Base-by-base conservation (phyloP, 2,329 filamentous ascomycete genomes). In the Exophiala aquamarina region DNA sequence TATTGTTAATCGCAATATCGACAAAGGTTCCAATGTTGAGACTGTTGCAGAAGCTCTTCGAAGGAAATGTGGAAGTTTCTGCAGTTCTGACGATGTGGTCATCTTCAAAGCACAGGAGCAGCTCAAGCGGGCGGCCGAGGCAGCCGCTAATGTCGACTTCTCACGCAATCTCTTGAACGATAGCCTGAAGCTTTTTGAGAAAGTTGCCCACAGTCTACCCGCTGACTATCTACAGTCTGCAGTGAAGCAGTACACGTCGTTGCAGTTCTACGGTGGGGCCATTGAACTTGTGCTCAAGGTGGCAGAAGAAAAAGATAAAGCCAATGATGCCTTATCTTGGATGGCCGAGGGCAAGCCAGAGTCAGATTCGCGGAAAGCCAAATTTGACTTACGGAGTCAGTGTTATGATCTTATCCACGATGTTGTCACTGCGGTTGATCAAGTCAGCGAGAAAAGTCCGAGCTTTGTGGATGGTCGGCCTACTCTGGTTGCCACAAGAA, bases 41-140 rank as follows among this genome's bases (percentile, higher is more conserved):
- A 96, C 91, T 0, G 90, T 98, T 18, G 92, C 93, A 0, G 93
- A 98, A 67, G 89, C 91, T n/a, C 73, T 98, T 40, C 82, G 93
- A 37, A 80, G 93, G 59, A 82, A 91, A 59, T 98, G 93, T 59
- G 94, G 93, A 53, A 96, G 87, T 69, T 98, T 98, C 77, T 98
- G 93, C 67, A 96, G 91, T 61, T 84, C 92, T 0, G 92, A 98
- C 56, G 93, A 98, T 70, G 93, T 97, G 2, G 84, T 97, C 55
- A 92, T 96, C 58, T 98, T 98, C 82, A 97, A 95, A 69, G 93
- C 93, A 0, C 92, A 97, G 65, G 93, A 98, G 67, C 87, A 92
- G 61, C 74, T 97, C 43, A 94, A 95, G 74, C 82, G 89, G 58
- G 92, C 92, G 1, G 83, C 84, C 2, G 91, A 96, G 65, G 82